Conservation (phyloP, 495 filamentous ascomycete genomes). For the Cercophora newfieldiana region DNA sequence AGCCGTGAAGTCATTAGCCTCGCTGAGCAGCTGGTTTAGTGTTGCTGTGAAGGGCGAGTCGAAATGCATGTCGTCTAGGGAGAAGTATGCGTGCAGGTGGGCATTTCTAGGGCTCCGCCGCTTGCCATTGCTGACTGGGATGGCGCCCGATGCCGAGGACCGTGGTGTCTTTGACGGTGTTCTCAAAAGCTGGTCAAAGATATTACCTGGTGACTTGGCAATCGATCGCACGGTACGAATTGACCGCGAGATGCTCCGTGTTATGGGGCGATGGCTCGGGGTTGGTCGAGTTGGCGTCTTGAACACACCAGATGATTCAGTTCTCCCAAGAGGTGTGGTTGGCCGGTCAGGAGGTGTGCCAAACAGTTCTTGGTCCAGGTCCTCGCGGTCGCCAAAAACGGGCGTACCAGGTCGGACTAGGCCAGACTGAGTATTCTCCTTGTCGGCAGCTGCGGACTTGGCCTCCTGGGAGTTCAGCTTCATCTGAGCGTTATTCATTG, state of each 20-base stretch:
- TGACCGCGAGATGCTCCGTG: slow-evolving; percentile 55
- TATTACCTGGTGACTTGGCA: slow-evolving; percentile 37
- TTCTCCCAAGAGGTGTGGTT: slow-evolving; percentile 62
- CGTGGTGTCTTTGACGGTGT: slow-evolving; percentile 49
- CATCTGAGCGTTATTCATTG: slow-evolving; percentile 57
- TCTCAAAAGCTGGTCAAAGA: slow-evolving; percentile 32
- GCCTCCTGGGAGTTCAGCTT: slow-evolving; percentile 31
- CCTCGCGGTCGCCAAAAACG: slow-evolving; percentile 40
- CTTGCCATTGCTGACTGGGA: slow-evolving; percentile 31
- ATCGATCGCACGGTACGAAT: slow-evolving; percentile 44
- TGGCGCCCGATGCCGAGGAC: slow-evolving; percentile 26
- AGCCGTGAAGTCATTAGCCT: slow-evolving; percentile 49
- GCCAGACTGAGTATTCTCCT: slow-evolving; percentile 36
- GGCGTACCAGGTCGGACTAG: slow-evolving; percentile 26
- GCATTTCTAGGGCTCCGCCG: slow-evolving; percentile 44
- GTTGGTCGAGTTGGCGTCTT: slow-evolving; percentile 60
- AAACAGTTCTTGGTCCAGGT: slow-evolving; percentile 60
- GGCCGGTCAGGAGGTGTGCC: slow-evolving; percentile 51
- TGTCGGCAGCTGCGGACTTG: slow-evolving; percentile 42
- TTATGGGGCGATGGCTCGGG: slow-evolving; percentile 57
- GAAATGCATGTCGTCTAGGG: slow-evolving; percentile 34
- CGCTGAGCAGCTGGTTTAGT: slow-evolving; percentile 59
- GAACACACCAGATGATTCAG: slow-evolving; percentile 45
- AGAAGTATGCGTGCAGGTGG: slow-evolving; percentile 33
- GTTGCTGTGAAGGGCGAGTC: slow-evolving; percentile 61